phyloP scores from a whole-genome alignment of 228 moss, liverwort and hornwort species.

The Sphagnum magellanicum region DNA sequence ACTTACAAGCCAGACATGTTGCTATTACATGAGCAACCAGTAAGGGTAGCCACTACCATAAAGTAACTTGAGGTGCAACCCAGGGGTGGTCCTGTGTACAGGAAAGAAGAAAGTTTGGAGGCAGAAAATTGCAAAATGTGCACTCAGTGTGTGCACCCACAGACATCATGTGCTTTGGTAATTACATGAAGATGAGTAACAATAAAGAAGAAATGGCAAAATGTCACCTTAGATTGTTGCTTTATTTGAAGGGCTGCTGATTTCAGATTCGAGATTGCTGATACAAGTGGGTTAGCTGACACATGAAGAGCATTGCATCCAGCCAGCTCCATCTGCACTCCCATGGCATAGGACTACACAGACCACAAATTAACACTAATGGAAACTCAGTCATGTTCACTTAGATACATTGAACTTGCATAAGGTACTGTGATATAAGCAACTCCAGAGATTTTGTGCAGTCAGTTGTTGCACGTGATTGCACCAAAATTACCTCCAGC shows the following conservation, averaged over 20 bases:
- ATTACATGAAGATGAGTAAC: too few species aligned
- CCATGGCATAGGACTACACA: constrained; percentile 12
- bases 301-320: constrained; percentile 9
- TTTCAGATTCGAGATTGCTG: constrained; percentile 24
- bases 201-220: neutral
- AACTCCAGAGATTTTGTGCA: neutral
- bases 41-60: too few species aligned
- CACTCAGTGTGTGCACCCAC: too few species aligned
- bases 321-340: constrained; percentile 10
- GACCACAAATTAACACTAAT: neutral
- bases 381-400: neutral
- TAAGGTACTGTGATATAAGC: neutral
- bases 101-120: too few species aligned
- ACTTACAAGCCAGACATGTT: too few species aligned
- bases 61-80: too few species aligned
- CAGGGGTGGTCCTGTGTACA: too few species aligned
- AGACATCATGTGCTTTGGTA: too few species aligned
- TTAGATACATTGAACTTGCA: neutral
- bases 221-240: constrained; percentile 28
- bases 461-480: neutral
- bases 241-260: constrained; percentile 13
- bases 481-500: constrained; percentile 26
- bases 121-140: too few species aligned
- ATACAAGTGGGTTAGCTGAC: constrained; percentile 32
- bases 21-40: too few species aligned